Evolutionary conservation across 768 basidiomycete species (phyloP).

Genomic region (Pulveroboletus frians): DNA sequence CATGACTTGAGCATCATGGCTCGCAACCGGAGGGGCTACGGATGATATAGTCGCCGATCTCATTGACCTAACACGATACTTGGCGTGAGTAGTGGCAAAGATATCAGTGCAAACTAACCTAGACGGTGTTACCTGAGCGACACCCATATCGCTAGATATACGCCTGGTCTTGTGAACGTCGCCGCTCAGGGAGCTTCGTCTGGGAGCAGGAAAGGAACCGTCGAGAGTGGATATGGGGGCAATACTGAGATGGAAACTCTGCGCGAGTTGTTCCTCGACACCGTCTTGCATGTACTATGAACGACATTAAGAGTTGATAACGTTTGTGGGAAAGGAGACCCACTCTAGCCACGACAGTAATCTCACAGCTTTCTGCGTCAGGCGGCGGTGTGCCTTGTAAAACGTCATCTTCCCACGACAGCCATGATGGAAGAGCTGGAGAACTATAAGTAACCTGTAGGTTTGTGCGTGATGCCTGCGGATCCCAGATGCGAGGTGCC

Average conservation of each 20-base stretch:
- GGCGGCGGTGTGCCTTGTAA: conserved; percentile 76
- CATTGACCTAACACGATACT: conserved; percentile 18
- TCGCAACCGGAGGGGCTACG: conserved; percentile 33
- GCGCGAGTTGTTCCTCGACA: conserved; percentile 61
- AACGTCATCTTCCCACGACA: conserved; percentile 81
- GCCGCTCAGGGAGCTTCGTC: conserved; percentile 45
- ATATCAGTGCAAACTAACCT: conserved; percentile 19
- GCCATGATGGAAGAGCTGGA: conserved; percentile 79
- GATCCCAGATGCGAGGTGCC: conserved; percentile 95
- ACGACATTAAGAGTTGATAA: conserved; percentile 10
- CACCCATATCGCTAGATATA: conserved; percentile 36
- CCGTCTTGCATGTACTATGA: conserved; percentile 59
- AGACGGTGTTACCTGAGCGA: conserved; percentile 29
- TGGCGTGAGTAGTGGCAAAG: conserved; percentile 6
- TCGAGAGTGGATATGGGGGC: conserved; percentile 58
- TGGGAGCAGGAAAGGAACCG: conserved; percentile 37
- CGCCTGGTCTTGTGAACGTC: conserved; percentile 40
- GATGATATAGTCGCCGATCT: conserved; percentile 30
- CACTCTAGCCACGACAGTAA: conserved; percentile 75
- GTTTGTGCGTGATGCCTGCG: conserved; percentile 80
- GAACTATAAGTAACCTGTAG: conserved; percentile 77
- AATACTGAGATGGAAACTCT: conserved; percentile 66
- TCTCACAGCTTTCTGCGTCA: conserved; percentile 69
- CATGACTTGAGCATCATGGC: conserved; percentile 66
- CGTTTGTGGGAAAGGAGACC: conserved; percentile 20